phyloP scores from a whole-genome alignment of 208 protist species.

The Trypanosoma vivax region DNA sequence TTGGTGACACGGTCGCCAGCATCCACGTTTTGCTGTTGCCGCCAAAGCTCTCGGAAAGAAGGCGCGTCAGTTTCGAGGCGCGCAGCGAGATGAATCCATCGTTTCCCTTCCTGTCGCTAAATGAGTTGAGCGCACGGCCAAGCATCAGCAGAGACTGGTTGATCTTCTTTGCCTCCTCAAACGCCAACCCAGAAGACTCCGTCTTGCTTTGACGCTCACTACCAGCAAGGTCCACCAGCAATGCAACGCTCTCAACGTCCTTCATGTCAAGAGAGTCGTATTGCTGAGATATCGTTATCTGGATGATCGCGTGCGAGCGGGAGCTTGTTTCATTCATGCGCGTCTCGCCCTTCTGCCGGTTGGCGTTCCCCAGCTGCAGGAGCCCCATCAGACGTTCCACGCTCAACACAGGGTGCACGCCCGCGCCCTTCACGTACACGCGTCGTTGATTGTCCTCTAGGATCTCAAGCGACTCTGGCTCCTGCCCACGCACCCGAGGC shows the following conservation, averaged over 20 bases:
- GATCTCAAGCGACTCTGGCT: constrained; percentile 64
- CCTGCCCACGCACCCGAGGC: constrained; percentile 39
- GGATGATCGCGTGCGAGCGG: constrained; percentile 88
- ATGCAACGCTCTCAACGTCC: constrained; percentile 39
- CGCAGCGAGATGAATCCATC: constrained; percentile 80
- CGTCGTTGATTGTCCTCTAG: constrained; percentile 75
- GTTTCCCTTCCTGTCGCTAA: constrained; percentile 38
- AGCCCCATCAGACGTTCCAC: constrained; percentile 65
- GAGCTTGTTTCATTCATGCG: constrained; percentile 88
- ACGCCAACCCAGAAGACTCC: constrained; percentile 53
- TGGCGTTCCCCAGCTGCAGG: constrained; percentile 80
- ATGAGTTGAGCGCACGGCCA: constrained; percentile 43
- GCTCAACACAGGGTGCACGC: constrained; percentile 59
- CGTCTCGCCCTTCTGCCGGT: constrained; percentile 82
- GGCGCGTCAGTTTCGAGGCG: constrained; percentile 80
- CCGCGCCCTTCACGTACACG: constrained; percentile 71
- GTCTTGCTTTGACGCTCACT: constrained; percentile 83
- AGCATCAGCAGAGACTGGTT: constrained; percentile 57
- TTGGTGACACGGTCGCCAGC: constrained; percentile 62
- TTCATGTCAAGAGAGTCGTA: constrained; percentile 12
- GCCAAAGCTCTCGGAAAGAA: constrained; percentile 78
- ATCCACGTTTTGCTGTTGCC: constrained; percentile 93
- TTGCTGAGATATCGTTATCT: constrained; percentile 74
- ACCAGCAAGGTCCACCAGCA: constrained; percentile 80
- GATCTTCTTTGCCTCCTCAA: constrained; percentile 84